Evolutionary conservation across 768 basidiomycete species (phyloP).

Genomic region (Basidioascus undulatus): DNA sequence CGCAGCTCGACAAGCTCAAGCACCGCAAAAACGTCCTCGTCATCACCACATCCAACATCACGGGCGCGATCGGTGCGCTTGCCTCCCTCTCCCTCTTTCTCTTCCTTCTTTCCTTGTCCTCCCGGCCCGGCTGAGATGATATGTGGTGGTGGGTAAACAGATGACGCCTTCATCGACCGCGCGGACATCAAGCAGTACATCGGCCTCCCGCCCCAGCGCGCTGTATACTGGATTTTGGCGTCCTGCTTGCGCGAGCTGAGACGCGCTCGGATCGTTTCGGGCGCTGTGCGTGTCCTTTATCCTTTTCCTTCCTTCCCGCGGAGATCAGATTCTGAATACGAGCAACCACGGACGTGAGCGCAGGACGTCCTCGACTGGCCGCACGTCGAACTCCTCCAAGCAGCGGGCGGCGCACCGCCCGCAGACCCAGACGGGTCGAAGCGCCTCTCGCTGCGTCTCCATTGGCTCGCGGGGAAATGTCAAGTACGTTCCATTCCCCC

Average conservation of each 20-base stretch:
- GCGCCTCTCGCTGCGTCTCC: constrained; percentile 31
- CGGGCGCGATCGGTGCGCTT: constrained; percentile 63
- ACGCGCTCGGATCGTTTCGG: constrained; percentile 38
- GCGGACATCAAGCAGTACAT: constrained; percentile 92
- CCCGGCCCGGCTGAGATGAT: not conserved
- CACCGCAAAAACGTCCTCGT: constrained; percentile 81
- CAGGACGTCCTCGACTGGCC: constrained; percentile 9
- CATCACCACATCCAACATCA: constrained; percentile 88
- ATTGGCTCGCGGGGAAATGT: constrained; percentile 50
- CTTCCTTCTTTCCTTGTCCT: not conserved
- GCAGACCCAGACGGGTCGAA: constrained; percentile 32
- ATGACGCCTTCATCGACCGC: constrained; percentile 84
- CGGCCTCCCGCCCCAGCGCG: constrained; percentile 70
- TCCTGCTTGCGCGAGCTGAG: constrained; percentile 63
- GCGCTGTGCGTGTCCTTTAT: constrained; percentile 27
- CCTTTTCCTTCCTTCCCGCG: no score
- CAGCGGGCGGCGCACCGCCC: not conserved
- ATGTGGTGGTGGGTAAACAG: no score
- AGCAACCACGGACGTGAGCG: not conserved
- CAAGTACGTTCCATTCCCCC: constrained; percentile 29
- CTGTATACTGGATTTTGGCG: constrained; percentile 75
- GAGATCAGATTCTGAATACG: no score
- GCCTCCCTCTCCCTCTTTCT: not conserved
- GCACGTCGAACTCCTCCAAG: constrained; percentile 1
- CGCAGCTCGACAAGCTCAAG: constrained; percentile 86